phyloP scores from a whole-genome alignment of 148 eudicot genomes.

The Cornus suecica region DNA sequence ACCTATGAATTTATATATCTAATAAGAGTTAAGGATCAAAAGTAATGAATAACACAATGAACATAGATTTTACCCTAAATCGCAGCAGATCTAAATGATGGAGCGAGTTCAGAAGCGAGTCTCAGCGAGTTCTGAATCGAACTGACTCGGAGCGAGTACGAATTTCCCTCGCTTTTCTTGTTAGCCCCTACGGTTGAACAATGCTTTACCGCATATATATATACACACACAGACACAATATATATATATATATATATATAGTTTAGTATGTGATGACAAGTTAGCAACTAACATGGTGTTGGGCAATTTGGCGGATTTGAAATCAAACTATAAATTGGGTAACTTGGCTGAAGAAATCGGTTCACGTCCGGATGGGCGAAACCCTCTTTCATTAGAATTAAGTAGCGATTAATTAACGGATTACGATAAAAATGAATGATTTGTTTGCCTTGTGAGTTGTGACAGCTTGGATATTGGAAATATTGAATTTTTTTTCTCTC shows the following conservation, averaged over 20 bases:
- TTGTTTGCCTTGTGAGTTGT: no score
- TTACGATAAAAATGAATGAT: neutral
- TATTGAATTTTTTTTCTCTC: neutral
- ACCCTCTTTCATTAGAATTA: no score
- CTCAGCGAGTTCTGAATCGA: neutral
- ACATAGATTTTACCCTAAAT: constrained; percentile 2
- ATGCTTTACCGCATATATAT: neutral
- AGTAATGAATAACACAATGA: neutral
- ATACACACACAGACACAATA: no score
- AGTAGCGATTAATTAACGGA: neutral
- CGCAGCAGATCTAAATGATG: neutral
- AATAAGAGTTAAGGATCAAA: neutral
- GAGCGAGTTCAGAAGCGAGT: constrained; percentile 2
- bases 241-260: no score
- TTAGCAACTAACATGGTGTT: no score
- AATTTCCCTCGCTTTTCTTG: constrained; percentile 2
- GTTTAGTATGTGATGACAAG: no score
- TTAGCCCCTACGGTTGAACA: neutral
- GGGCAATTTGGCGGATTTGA: neutral
- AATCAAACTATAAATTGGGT: neutral
- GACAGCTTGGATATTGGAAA: neutral
- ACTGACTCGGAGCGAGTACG: constrained; percentile 4
- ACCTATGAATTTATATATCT: neutral
- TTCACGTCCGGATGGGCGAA: neutral
- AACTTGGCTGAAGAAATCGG: neutral